Percentiles rank a stretch among this genome's conserved stretches.
Evolutionary conservation across 345 rosid genomes (phyloP).

Genomic region (Trapa incisa): DNA sequence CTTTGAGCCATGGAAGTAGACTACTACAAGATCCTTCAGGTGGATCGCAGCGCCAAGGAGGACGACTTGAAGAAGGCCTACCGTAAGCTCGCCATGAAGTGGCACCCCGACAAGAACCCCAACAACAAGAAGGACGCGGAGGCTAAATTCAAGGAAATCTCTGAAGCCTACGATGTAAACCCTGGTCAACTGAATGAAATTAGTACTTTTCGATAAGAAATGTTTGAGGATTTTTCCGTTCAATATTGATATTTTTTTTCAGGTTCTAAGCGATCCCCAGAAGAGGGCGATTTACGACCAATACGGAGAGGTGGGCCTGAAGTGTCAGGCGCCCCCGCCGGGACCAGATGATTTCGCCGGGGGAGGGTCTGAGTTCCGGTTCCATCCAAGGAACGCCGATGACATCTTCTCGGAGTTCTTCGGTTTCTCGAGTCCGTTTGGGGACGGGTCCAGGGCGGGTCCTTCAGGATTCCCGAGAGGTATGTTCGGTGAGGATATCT

Average conservation of each 20-base stretch:
- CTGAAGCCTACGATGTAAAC: conserved; percentile 36
- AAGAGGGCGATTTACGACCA: conserved; percentile 75
- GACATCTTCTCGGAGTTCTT: conserved; percentile 82
- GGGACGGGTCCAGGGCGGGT: conserved; percentile 39
- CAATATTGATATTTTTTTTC: neutral
- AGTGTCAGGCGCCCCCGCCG: conserved; percentile 67
- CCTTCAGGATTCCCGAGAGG: conserved; percentile 41
- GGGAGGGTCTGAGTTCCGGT: conserved; percentile 41
- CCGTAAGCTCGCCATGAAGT: conserved; percentile 78
- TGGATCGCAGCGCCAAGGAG: conserved; percentile 66
- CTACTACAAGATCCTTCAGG: conserved; percentile 65
- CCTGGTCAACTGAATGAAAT: no score
- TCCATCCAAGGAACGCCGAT: conserved; percentile 66
- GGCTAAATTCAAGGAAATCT: conserved; percentile 10
- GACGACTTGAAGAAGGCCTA: conserved; percentile 85
- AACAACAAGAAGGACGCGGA: conserved; percentile 13
- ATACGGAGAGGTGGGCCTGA: conserved; percentile 80
- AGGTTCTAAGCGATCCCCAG: conserved; percentile 80
- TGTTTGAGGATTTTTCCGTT: neutral
- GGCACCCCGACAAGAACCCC: conserved; percentile 95
- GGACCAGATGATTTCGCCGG: conserved; percentile 39
- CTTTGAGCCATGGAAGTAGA: conserved; percentile 50
- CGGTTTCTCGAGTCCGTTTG: conserved; percentile 57
- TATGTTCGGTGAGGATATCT: conserved; percentile 47
- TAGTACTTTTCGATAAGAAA: no score